Conservation (phyloP, 495 filamentous ascomycete species). For the Podospora sp. region DNA sequence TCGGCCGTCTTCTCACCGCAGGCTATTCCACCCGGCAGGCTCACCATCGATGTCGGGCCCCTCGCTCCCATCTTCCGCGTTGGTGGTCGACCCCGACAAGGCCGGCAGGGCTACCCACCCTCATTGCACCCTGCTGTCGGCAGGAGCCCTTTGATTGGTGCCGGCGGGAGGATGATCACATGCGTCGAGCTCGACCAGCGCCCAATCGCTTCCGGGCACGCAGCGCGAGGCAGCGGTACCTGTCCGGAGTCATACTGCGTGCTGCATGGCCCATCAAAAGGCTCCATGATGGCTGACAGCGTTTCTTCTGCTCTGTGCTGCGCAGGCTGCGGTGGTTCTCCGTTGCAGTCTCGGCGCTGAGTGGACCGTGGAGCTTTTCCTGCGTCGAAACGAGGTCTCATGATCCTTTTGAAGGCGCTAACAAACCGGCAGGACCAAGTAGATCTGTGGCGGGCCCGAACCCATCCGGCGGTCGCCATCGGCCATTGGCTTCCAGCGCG, state of each 20-base stretch:
- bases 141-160: slow-evolving; percentile 8
- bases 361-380: slow-evolving; percentile 31
- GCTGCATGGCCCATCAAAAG: not conserved
- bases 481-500: slow-evolving; percentile 23
- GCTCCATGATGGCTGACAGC: slow-evolving; percentile 25
- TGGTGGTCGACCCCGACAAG: not conserved
- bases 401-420: slow-evolving; percentile 34
- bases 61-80: not conserved
- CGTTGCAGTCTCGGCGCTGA: slow-evolving; percentile 25
- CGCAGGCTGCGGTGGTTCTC: slow-evolving; percentile 4
- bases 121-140: not conserved
- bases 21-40: no score
- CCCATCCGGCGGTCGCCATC: slow-evolving; percentile 18
- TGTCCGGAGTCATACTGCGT: slow-evolving; percentile 8
- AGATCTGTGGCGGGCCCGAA: slow-evolving; percentile 26
- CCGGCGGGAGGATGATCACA: slow-evolving; percentile 21
- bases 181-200: slow-evolving; percentile 9
- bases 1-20: not conserved
- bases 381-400: slow-evolving; percentile 34
- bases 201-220: slow-evolving; percentile 25
- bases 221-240: slow-evolving; percentile 10
- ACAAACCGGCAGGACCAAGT: slow-evolving; percentile 22
- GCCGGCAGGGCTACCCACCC: not conserved
- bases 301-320: slow-evolving; percentile 13
- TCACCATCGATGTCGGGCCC: not conserved